Evolutionary conservation across 345 rosid genomes (phyloP).

Genomic region (Bretschneidera sinensis): DNA sequence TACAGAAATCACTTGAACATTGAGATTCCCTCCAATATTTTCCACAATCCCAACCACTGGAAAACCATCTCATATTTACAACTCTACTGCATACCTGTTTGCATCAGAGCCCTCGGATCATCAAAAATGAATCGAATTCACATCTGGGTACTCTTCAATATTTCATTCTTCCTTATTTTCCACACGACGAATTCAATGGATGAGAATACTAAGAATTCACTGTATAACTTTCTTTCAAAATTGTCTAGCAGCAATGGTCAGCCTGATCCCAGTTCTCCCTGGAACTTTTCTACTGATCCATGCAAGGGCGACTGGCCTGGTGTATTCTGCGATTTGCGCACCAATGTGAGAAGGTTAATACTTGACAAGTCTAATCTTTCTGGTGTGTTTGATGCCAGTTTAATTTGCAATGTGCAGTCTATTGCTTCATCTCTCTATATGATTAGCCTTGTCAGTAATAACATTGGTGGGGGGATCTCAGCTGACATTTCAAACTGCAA

Average conservation of each 20-base stretch:
- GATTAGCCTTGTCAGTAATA: slow-evolving; percentile 30
- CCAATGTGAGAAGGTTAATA: slow-evolving; percentile 20
- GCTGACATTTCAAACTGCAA: slow-evolving; percentile 38
- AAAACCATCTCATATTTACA: slow-evolving; percentile 1
- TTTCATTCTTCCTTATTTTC: slow-evolving; percentile 22
- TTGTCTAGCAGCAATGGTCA: slow-evolving; percentile 21
- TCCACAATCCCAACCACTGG: slow-evolving; percentile 17
- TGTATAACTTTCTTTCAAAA: slow-evolving; percentile 26
- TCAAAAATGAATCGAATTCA: slow-evolving; percentile 28
- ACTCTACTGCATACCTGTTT: slow-evolving; percentile 8
- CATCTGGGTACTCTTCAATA: slow-evolving; percentile 19
- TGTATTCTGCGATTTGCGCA: slow-evolving; percentile 19
- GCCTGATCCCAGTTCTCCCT: slow-evolving; percentile 26
- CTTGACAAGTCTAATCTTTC: slow-evolving; percentile 31
- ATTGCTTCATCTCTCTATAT: slow-evolving; percentile 29
- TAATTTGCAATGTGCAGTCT: slow-evolving; percentile 32
- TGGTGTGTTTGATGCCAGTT: slow-evolving; percentile 36
- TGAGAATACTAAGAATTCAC: slow-evolving; percentile 18
- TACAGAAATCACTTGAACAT: too few species aligned
- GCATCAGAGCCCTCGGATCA: slow-evolving; percentile 8
- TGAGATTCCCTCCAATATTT: slow-evolving; percentile 26
- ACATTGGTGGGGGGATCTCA: slow-evolving; percentile 30
- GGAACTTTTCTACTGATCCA: slow-evolving; percentile 42
- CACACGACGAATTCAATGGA: slow-evolving; percentile 22
- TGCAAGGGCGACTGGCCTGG: slow-evolving; percentile 36